phyloP scores from a whole-genome alignment of 1,284 basidiomycete genomes.

The Moesziomyces sp. region DNA sequence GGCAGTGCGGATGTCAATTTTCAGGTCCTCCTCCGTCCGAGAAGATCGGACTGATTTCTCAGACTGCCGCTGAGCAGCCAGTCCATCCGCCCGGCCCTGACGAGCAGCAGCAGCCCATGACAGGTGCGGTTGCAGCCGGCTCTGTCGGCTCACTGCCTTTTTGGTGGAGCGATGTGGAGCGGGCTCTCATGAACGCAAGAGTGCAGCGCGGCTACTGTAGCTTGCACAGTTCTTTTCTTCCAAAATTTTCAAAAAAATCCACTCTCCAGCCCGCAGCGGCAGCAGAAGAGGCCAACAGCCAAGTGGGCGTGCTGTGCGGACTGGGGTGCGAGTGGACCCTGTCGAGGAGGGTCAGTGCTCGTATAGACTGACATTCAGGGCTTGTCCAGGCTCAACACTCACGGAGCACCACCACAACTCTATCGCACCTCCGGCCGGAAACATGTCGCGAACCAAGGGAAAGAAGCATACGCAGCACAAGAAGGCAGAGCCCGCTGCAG shows the following conservation, averaged over 20 bases:
- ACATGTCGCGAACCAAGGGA: slow-evolving; percentile 37
- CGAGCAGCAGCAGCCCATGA: too few relatives aligned
- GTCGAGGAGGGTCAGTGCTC: not conserved
- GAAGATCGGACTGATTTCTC: slow-evolving; percentile 10
- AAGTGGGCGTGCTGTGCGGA: not conserved
- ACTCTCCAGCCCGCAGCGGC: not conserved
- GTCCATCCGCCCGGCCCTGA: too few relatives aligned
- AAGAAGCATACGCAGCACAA: slow-evolving; percentile 14
- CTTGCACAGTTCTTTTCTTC: slow-evolving; percentile 19
- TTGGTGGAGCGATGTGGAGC: slow-evolving; percentile 30
- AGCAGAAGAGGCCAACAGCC: not conserved
- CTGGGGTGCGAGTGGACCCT: slow-evolving; percentile 4
- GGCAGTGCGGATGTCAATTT: not conserved
- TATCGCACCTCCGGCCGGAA: slow-evolving; percentile 1
- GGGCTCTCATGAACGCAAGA: not conserved
- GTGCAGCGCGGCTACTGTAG: too few relatives aligned
- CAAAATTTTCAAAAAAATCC: slow-evolving; percentile 27
- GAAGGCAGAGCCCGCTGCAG: slow-evolving; percentile 4
- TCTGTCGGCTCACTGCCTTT: too few relatives aligned
- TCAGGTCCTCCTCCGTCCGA: slow-evolving; percentile 3
- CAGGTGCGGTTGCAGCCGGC: too few relatives aligned
- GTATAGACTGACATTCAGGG: too few relatives aligned
- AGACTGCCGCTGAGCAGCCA: not conserved
- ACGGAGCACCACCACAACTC: not conserved
- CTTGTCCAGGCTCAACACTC: not conserved